Conservation (phyloP, 2,329 filamentous ascomycete genomes). For the Diaporthe australafricana region DNA sequence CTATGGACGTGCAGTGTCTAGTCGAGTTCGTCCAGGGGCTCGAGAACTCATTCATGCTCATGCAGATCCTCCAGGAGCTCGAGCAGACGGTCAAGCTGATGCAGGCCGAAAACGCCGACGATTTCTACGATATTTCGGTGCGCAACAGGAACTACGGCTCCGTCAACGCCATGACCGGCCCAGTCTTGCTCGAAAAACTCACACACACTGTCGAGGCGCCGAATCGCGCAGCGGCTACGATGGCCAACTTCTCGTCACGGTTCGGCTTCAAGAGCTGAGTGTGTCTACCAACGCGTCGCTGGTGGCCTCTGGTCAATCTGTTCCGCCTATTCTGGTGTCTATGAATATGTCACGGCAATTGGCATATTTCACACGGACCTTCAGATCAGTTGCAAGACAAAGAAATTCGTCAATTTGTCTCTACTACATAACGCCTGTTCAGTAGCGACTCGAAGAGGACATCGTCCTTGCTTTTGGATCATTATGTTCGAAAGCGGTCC, state of each 20-base stretch:
- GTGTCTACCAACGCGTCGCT: neutral
- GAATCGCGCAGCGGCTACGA: constrained; percentile 70
- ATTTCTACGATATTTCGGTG: constrained; percentile 93
- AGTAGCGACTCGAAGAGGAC: constrained; percentile 20
- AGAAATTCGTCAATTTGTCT: constrained; percentile 30
- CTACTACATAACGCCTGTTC: constrained; percentile 18
- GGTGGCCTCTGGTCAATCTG: neutral
- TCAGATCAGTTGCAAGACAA: neutral
- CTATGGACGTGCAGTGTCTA: constrained; percentile 86
- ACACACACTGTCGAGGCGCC: constrained; percentile 72
- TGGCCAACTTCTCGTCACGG: constrained; percentile 79
- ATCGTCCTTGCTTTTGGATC: neutral
- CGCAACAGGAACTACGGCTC: constrained; percentile 94
- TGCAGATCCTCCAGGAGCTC: constrained; percentile 90
- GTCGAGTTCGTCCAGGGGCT: constrained; percentile 88
- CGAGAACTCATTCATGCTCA: constrained; percentile 85
- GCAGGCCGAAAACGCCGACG: constrained; percentile 89
- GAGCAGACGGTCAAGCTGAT: constrained; percentile 93
- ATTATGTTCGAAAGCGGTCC: constrained; percentile 9
- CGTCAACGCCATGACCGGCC: constrained; percentile 91
- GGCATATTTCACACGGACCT: neutral
- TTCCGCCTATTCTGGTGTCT: neutral
- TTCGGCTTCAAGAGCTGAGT: constrained; percentile 70
- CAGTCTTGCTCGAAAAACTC: constrained; percentile 89
- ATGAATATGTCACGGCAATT: constrained; percentile 10